A percentile compares a stretch with the other conserved stretches of the same genome.
These are phyloP conservation scores for Trichoderma reesei DNA, from an alignment of 495 filamentous ascomycete genomes.

Conservation along the genomic window DNA sequence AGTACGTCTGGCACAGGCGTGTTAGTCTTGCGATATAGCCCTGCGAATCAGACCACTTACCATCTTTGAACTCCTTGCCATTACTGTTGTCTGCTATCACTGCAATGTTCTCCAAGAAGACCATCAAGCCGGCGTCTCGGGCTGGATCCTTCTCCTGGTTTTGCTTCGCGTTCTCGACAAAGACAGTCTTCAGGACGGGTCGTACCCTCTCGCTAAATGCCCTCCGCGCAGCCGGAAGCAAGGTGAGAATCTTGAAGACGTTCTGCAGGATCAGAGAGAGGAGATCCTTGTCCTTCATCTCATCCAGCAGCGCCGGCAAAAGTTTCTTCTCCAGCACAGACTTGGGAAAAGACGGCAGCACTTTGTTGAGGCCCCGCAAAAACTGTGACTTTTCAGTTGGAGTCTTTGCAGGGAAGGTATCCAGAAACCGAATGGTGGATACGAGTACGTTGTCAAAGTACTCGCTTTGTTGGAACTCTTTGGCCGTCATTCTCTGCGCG, in stretches of 20 bases:
- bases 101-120: slow-evolving; percentile 72
- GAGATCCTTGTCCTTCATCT: slow-evolving; percentile 82
- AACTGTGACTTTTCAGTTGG: slow-evolving; percentile 84
- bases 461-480: slow-evolving; percentile 84
- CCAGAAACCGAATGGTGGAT: slow-evolving; percentile 89
- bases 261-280: slow-evolving; percentile 78
- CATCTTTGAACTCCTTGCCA: slow-evolving; percentile 89
- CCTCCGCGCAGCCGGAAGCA: slow-evolving; percentile 64
- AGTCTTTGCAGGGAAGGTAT: slow-evolving; percentile 82
- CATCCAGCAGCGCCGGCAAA: slow-evolving; percentile 76
- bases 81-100: slow-evolving; percentile 69
- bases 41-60: slow-evolving; percentile 34
- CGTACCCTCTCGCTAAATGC: slow-evolving; percentile 76
- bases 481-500: slow-evolving; percentile 75
- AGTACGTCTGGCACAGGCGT: slow-evolving; percentile 53
- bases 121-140: slow-evolving; percentile 82
- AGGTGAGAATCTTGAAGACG: slow-evolving; percentile 74
- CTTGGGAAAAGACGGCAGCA: slow-evolving; percentile 81
- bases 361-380: slow-evolving; percentile 75
- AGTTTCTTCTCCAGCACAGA: slow-evolving; percentile 92
- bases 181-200: slow-evolving; percentile 73
- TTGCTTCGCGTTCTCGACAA: slow-evolving; percentile 47
- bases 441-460: slow-evolving; percentile 97
- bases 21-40: slow-evolving; percentile 16
- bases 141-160: slow-evolving; percentile 64